Evolutionary conservation across 768 basidiomycete species (phyloP).

Genomic region (Suillus subalutaceus): DNA sequence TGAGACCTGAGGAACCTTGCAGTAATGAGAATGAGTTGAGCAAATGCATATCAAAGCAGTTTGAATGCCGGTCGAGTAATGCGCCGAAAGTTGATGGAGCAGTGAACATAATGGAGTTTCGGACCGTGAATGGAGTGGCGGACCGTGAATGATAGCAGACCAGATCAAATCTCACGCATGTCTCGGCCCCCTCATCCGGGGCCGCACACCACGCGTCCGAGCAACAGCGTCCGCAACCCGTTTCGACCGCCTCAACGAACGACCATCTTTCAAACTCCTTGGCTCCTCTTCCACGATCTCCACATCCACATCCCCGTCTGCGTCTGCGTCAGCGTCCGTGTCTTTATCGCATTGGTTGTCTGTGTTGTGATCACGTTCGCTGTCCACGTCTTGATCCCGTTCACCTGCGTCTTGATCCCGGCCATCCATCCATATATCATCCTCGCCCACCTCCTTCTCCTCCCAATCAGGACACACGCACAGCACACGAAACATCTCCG

Average conservation of each 20-base stretch:
- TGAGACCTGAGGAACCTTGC: not conserved
- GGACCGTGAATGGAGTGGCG: not conserved
- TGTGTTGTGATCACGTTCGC: not conserved
- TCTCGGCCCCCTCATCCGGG: constrained; percentile 28
- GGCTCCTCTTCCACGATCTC: constrained; percentile 12
- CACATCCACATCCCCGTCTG: not conserved
- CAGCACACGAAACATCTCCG: constrained; percentile 68
- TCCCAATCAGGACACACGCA: constrained; percentile 62
- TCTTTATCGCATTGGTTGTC: not conserved
- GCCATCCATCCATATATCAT: not conserved
- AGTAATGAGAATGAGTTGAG: not conserved
- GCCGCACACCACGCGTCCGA: constrained; percentile 45
- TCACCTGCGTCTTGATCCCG: constrained; percentile 12
- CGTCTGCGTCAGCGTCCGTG: constrained; percentile 13
- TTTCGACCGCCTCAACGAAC: constrained; percentile 52
- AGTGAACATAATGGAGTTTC: not conserved
- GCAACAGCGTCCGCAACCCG: constrained; percentile 66
- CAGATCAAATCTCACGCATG: constrained; percentile 24
- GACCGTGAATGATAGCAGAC: not conserved
- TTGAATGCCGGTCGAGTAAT: not conserved
- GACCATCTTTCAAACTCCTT: constrained; percentile 1
- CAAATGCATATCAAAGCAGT: constrained; percentile 5
- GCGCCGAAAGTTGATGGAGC: not conserved
- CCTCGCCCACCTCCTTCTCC: constrained; percentile 37
- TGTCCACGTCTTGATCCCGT: constrained; percentile 7